A percentile compares a stretch with the other conserved stretches of the same genome.
Evolutionary conservation across 2,329 filamentous ascomycete species (phyloP).

Genomic region (Lecanicillium sp.): DNA sequence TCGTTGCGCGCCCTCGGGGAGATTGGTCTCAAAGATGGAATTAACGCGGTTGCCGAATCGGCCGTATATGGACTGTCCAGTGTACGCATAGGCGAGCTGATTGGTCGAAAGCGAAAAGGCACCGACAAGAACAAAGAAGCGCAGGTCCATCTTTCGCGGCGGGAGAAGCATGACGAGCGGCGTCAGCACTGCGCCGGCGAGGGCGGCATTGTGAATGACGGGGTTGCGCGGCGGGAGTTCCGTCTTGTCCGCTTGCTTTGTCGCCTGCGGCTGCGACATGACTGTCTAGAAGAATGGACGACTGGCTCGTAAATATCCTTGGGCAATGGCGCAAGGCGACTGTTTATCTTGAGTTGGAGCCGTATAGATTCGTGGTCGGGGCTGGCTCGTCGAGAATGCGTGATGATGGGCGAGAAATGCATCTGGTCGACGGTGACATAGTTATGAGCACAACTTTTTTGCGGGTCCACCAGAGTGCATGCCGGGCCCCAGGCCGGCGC

Average conservation of each 20-base stretch:
- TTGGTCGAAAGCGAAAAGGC: slow-evolving; percentile 45
- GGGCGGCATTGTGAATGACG: slow-evolving; percentile 38
- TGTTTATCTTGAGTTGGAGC: too few species aligned
- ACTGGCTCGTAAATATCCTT: too few species aligned
- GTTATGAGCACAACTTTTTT: too few species aligned
- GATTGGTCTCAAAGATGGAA: slow-evolving; percentile 40
- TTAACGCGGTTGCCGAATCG: slow-evolving; percentile 36
- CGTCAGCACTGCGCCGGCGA: slow-evolving; percentile 38
- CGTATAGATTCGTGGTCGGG: too few species aligned
- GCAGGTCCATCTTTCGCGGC: slow-evolving; percentile 42
- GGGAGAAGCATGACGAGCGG: slow-evolving; percentile 42
- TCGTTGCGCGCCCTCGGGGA: slow-evolving; percentile 46
- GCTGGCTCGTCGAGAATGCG: too few species aligned
- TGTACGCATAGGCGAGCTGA: slow-evolving; percentile 49
- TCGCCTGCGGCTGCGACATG: not conserved
- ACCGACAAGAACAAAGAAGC: slow-evolving; percentile 39
- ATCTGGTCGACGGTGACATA: too few species aligned
- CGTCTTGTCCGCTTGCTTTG: slow-evolving; percentile 2
- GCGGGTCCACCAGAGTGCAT: too few species aligned
- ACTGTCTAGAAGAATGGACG: too few species aligned
- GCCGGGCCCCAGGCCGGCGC: too few species aligned
- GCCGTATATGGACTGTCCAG: slow-evolving; percentile 40
- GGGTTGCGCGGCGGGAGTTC: slow-evolving; percentile 23
- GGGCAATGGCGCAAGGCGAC: too few species aligned
- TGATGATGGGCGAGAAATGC: too few species aligned